A percentile compares a stretch with the other conserved stretches of the same genome.
These are phyloP conservation scores for Blastobotrys malaysiensis DNA, from an alignment of 1,139 yeast genomes.

Conservation along the genomic window DNA sequence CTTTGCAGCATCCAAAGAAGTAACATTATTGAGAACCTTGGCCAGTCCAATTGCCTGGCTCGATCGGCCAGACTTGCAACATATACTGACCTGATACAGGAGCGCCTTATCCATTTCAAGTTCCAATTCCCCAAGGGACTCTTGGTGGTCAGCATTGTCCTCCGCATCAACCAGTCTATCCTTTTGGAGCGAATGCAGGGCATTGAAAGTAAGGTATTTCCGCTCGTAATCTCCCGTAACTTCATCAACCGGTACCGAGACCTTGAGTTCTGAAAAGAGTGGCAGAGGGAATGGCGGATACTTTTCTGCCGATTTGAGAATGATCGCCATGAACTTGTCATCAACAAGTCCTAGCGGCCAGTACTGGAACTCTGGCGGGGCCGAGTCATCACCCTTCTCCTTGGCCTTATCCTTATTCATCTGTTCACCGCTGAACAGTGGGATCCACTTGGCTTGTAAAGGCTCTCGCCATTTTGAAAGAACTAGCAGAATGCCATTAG, in stretches of 20 bases:
- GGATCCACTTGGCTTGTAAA: conserved; percentile 80
- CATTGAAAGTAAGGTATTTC: conserved; percentile 21
- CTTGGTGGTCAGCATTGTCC: conserved; percentile 21
- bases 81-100: conserved; percentile 66
- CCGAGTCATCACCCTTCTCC: conserved; percentile 16
- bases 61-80: conserved; percentile 63
- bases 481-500: conserved; percentile 65
- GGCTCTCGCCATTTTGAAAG: conserved; percentile 71
- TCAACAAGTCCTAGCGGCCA: conserved; percentile 82
- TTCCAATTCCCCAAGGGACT: conserved; percentile 21
- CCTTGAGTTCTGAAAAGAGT: conserved; percentile 69
- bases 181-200: conserved; percentile 25
- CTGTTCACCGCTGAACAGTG: conserved; percentile 49
- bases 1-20: conserved; percentile 77
- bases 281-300: conserved; percentile 70
- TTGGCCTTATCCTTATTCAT: conserved; percentile 37
- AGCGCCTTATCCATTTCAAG: conserved; percentile 59
- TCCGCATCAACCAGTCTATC: conserved; percentile 21
- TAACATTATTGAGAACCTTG: conserved; percentile 63
- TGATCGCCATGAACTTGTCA: conserved; percentile 64
- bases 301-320: conserved; percentile 54
- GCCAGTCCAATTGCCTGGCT: conserved; percentile 69
- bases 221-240: conserved; percentile 17
- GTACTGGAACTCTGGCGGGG: conserved; percentile 35
- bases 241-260: conserved; percentile 50